These are phyloP conservation scores for Alternaria dauci DNA, from an alignment of 2,329 filamentous ascomycete genomes.

Conservation along the genomic window DNA sequence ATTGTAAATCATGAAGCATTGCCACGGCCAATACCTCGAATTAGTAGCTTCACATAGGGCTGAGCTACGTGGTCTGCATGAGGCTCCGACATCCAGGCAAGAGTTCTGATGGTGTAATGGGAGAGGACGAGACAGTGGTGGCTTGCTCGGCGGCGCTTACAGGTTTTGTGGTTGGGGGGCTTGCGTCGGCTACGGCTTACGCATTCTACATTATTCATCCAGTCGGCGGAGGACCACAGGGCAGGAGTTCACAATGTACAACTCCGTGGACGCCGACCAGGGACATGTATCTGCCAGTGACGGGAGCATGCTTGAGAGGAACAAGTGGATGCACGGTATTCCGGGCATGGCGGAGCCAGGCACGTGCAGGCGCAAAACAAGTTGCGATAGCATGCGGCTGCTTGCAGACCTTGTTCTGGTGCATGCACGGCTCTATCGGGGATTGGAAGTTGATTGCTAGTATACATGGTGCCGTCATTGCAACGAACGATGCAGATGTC, in stretches of 20 bases:
- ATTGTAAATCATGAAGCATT: neutral
- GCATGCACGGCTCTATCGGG: constrained; percentile 8
- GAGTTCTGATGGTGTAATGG: constrained; percentile 20
- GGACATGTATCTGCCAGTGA: neutral
- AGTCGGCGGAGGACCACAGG: neutral
- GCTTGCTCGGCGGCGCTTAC: constrained; percentile 30
- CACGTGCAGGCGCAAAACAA: constrained; percentile 1
- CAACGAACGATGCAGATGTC: neutral
- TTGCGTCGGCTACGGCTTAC: constrained; percentile 5
- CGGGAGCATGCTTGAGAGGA: neutral
- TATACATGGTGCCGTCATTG: constrained; percentile 19
- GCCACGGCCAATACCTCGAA: constrained; percentile 4
- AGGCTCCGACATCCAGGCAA: neutral
- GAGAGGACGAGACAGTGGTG: constrained; percentile 13
- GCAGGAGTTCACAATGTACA: neutral
- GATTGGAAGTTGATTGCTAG: constrained; percentile 12
- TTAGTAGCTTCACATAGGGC: constrained; percentile 12
- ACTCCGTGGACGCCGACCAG: neutral
- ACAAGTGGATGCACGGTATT: constrained; percentile 8
- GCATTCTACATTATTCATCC: constrained; percentile 12
- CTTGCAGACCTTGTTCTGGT: constrained; percentile 2
- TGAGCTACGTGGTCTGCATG: neutral
- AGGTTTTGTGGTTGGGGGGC: constrained; percentile 4
- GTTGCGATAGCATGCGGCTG: constrained; percentile 4
- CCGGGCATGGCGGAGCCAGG: constrained; percentile 16